Base-by-base conservation (phyloP, 208 protist genomes). In the Wallacemonas rigidus region DNA sequence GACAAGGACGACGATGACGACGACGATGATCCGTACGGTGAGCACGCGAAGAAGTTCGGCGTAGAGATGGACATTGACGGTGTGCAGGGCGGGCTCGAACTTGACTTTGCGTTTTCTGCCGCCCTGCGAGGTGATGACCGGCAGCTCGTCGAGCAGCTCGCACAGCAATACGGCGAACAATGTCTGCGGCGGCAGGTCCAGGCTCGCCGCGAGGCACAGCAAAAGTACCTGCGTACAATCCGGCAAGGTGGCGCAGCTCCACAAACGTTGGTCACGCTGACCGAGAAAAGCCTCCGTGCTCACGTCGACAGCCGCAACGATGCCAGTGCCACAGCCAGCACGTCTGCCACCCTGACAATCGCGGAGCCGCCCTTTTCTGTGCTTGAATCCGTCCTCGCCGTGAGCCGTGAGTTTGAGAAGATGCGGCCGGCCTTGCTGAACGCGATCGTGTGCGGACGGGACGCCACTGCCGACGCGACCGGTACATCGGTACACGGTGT, bases 341-440 rank as follows among this genome's bases (percentile, higher is more conserved):
- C 45, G 45, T 6, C 6, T 50, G 45, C 6, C 45, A 12, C 45
- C 45, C 7, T 45, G 63, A 9, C 47, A 26, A 40, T 48, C 44
- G 69, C 65, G 45, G 72, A 55, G 51, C 71, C 77, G n/a, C n/a
- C 72, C 43, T 90, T 93, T 54, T 93, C 87, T 8, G 51, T 86
- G 12, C 69, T 96, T 15, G 83, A 93, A 62, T 81, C 86, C 4
- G 85, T 92, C 4, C 82, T 96, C 36, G 69, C 81, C 44, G 91
- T 96, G 3, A 92, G 85, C 55, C 81, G 83, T 7, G 89, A 96
- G 67, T 96, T 80, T 70, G 89, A 94, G 64, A 83, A 84, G 62
- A 71, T 85, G 2, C 74, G 77, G 60, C 86, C 77, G 40, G 58
- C 38, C n/a, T 58, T 70, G 40, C 39, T 51, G 1, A 67, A 71